Conservation (phyloP, 1,284 basidiomycete species). For the Puccinia novopanici region DNA sequence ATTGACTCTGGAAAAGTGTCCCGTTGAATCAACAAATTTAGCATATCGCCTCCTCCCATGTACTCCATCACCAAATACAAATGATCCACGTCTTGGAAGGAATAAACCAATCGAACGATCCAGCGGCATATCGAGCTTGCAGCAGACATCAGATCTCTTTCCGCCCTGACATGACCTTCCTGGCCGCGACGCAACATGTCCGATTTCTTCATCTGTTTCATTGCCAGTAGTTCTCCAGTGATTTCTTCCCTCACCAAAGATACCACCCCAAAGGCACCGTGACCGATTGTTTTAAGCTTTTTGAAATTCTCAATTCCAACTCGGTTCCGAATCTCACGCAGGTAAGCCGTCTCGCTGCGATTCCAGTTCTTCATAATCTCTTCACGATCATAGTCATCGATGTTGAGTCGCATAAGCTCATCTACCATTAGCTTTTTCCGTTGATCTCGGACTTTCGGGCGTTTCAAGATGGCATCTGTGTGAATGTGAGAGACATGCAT, state of each 20-base stretch:
- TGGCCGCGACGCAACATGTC: slow-evolving; percentile 99
- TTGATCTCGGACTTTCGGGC: slow-evolving; percentile 73
- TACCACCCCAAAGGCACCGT: slow-evolving; percentile 98
- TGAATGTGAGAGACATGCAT: not conserved
- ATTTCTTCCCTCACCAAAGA: slow-evolving; percentile 94
- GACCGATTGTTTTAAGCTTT: slow-evolving; percentile 97
- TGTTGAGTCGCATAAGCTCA: slow-evolving; percentile 74
- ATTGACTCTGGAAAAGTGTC: slow-evolving; percentile 99
- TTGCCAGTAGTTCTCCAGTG: slow-evolving; percentile 96
- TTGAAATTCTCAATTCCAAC: slow-evolving; percentile 90
- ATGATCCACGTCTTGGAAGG: slow-evolving; percentile 94
- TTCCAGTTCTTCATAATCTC: slow-evolving; percentile 74
- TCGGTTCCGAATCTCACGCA: slow-evolving; percentile 84
- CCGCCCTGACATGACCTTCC: slow-evolving; percentile 96
- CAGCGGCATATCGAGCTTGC: slow-evolving; percentile 96
- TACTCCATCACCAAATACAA: slow-evolving; percentile 99
- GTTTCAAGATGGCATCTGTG: slow-evolving; percentile 68
- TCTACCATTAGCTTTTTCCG: slow-evolving; percentile 79
- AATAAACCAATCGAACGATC: slow-evolving; percentile 98
- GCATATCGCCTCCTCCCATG: slow-evolving; percentile 92
- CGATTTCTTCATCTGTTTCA: slow-evolving; percentile 96
- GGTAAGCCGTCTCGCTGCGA: slow-evolving; percentile 82
- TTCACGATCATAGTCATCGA: slow-evolving; percentile 72
- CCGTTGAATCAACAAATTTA: slow-evolving; percentile 99
- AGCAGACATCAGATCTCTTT: slow-evolving; percentile 92